Conservation (phyloP, 2,329 filamentous ascomycete species). For the Paecilomyces fulvus region DNA sequence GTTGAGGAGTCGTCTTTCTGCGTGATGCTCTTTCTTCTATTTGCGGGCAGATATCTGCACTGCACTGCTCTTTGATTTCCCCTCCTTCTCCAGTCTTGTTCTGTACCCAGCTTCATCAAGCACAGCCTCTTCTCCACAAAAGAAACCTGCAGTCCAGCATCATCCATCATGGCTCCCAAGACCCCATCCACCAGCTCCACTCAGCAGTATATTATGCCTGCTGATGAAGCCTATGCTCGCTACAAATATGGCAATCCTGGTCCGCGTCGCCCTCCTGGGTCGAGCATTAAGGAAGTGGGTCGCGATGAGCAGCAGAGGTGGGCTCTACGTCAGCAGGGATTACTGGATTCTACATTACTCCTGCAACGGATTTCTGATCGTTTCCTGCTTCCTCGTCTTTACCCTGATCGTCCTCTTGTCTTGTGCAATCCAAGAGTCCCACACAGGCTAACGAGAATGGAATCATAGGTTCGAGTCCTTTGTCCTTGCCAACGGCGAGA, state of each 20-base stretch:
- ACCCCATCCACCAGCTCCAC: background rate
- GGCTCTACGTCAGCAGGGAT: background rate
- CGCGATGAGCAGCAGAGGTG: background rate
- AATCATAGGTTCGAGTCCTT: constrained; percentile 79
- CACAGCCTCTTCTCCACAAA: background rate
- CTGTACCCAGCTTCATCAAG: background rate
- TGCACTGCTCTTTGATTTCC: background rate
- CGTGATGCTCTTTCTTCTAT: background rate
- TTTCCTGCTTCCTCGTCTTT: background rate
- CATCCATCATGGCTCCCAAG: background rate
- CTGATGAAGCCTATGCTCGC: background rate
- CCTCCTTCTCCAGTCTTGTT: background rate
- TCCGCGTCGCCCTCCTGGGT: background rate
- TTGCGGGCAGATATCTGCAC: background rate
- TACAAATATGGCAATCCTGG: background rate
- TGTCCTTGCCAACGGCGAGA: constrained; percentile 76
- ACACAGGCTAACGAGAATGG: constrained; percentile 9
- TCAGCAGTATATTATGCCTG: background rate
- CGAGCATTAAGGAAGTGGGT: background rate
- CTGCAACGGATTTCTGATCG: background rate
- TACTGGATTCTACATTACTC: background rate
- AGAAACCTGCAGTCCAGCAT: background rate
- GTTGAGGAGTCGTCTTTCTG: background rate
- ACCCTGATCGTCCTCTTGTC: background rate
- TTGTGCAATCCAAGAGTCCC: background rate